Conservation (phyloP, 169 alveolate genomes). For the Plasmodium yoelii region DNA sequence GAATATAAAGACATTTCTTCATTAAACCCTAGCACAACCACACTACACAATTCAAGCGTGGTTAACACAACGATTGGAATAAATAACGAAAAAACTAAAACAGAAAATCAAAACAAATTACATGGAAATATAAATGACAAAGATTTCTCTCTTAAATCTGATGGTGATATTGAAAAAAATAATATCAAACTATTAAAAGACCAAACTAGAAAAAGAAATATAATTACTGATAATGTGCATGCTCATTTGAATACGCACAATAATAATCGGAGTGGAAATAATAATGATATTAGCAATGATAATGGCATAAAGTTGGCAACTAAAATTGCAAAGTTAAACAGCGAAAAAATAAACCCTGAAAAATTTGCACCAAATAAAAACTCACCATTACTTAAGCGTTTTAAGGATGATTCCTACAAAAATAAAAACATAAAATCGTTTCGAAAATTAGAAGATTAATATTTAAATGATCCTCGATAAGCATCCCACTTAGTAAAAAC, state of each 20-base stretch:
- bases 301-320: too few species aligned
- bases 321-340: too few species aligned
- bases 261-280: neutral
- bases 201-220: constrained; percentile 15
- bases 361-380: neutral
- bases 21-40: neutral
- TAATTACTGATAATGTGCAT: neutral
- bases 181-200: constrained; percentile 4
- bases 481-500: too few species aligned
- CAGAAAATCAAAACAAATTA: too few species aligned
- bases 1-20: too few species aligned
- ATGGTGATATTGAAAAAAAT: neutral
- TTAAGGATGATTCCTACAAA: constrained; percentile 48
- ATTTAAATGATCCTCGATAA: too few species aligned
- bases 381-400: constrained; percentile 30
- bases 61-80: neutral
- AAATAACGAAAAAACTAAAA: too few species aligned
- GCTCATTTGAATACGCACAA: neutral
- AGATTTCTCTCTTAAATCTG: neutral
- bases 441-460: constrained; percentile 27
- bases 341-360: too few species aligned
- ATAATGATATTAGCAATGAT: neutral
- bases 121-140: constrained; percentile 5
- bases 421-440: constrained; percentile 23
- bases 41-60: neutral